Evolutionary conservation across 257 asterid genomes (phyloP).

Genomic region (Mentha longifolia): DNA sequence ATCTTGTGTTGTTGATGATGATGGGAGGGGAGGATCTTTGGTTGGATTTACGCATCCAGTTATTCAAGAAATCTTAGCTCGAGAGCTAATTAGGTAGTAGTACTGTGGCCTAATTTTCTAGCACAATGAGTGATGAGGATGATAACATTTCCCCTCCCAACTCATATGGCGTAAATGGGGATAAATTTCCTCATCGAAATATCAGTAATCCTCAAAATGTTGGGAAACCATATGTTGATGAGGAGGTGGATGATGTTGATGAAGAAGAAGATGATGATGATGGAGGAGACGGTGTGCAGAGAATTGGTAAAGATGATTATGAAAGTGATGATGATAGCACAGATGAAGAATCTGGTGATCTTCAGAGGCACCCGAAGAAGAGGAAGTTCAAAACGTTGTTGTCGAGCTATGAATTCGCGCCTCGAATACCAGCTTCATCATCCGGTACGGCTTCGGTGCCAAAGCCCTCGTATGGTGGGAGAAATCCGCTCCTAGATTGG

Average conservation of each 20-base stretch:
- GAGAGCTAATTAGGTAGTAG: not conserved
- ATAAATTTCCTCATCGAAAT: constrained; percentile 39
- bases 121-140: constrained; percentile 52
- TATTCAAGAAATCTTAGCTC: constrained; percentile 1
- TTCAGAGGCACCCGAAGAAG: constrained; percentile 49
- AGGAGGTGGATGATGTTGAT: constrained; percentile 42
- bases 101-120: constrained; percentile 20
- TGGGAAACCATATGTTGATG: constrained; percentile 36
- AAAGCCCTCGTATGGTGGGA: constrained; percentile 65
- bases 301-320: constrained; percentile 43
- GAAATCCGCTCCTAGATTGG: constrained; percentile 89
- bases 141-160: constrained; percentile 42
- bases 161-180: constrained; percentile 32
- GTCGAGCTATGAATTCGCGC: constrained; percentile 85
- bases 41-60: not conserved
- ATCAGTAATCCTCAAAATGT: constrained; percentile 38
- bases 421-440: constrained; percentile 62
- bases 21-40: not conserved
- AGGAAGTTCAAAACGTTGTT: constrained; percentile 47
- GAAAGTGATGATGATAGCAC: constrained; percentile 38
- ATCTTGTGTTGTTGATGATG: constrained; percentile 10
- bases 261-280: constrained; percentile 44
- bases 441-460: constrained; percentile 40
- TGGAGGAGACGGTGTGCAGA: constrained; percentile 41
- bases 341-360: constrained; percentile 22